Evolutionary conservation across 139 green algal genomes (phyloP), one percentile per base, ranked within the genome.

Genomic region (Chlorella sp.): DNA sequence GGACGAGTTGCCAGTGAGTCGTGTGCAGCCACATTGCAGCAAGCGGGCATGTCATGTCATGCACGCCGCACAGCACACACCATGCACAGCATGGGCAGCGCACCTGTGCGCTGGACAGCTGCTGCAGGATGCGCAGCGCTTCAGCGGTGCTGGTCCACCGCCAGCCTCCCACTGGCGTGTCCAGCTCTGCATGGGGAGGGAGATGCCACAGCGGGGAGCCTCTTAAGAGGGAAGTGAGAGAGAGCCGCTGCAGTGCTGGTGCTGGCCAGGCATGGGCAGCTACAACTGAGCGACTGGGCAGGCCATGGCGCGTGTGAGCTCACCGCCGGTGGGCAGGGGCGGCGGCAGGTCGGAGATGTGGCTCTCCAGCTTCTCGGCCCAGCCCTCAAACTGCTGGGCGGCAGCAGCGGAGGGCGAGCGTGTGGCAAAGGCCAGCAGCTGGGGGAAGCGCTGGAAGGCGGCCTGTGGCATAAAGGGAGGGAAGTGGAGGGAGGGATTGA

Each of bases 261-360:
- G n/a, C n/a, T n/a, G n/a, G n/a, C n/a, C n/a, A n/a, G n/a, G n/a
- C n/a, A n/a, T n/a, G n/a, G n/a, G n/a, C n/a, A n/a, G n/a, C n/a
- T n/a, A n/a, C n/a, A n/a, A n/a, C n/a, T n/a, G n/a, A n/a, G n/a
- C n/a, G n/a, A n/a, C n/a, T n/a, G n/a, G n/a, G n/a, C n/a, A n/a
- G n/a, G n/a, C n/a, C n/a, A n/a, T n/a, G n/a, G n/a, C n/a, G n/a
- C n/a, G n/a, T n/a, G n/a, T n/a, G n/a, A n/a, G n/a, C 81, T 72
- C 70, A 80, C 81, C 67, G 23, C 51, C 38, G 5, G 56, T 60
- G 34, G 76, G 60, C 60, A 72, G 76, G 36, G 76, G 76, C 60
- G 76, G 76, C 36, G 76, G 76, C n/a, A 56, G 36, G 56, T 82
- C 60, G 5, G 39, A 72, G 36, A 86, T 73, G 81, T 80, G 70